Evolutionary conservation across 305 asterid genomes (phyloP), one percentile per base, ranked within the genome.

Genomic region (Plantago rigida): DNA sequence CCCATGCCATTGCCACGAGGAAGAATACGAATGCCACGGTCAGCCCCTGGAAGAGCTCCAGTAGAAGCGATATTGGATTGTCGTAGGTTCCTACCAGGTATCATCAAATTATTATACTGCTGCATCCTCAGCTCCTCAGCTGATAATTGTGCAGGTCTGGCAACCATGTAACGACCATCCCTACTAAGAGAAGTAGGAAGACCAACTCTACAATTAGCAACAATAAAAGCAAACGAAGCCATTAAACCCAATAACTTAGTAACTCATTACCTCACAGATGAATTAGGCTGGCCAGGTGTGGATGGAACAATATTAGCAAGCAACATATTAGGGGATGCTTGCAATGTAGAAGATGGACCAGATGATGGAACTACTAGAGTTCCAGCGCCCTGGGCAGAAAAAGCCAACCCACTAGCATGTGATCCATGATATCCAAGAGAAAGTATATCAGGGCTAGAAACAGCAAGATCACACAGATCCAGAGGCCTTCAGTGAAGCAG

Each of bases 371-470:
- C 77, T 73, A 69, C 17, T 63, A 81, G 71, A 17, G 75, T 71
- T 41, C 47, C 77, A 60, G 64, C 56, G 55, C 80, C 74, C 61
- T 75, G 90, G 67, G 71, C 78, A 55, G 86, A 55, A 51, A 67
- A 51, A 31, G 83, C 64, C 67, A 73, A 56, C 53, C 85, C 82
- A 66, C 80, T 76, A 67, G 78, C 51, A 60, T 80, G 86, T 59
- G 78, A 69, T 67, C 82, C 85, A 75, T 84, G 89, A 68, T 75
- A 71, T 46, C 90, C 95, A 65, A 52, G 39, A 45, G 90, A 62
- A 60, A 49, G 78, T 13, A 71, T 56, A 46, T 84, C 93, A 9
- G 83, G 73, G 69, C 71, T 75, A 67, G 83, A 50, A 46, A 66
- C 51, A 39, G 70, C 64, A 66, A 77, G 69, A 71, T 82, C 94